Conservation (phyloP, 2,329 filamentous ascomycete species). For the Fusarium sp. region DNA sequence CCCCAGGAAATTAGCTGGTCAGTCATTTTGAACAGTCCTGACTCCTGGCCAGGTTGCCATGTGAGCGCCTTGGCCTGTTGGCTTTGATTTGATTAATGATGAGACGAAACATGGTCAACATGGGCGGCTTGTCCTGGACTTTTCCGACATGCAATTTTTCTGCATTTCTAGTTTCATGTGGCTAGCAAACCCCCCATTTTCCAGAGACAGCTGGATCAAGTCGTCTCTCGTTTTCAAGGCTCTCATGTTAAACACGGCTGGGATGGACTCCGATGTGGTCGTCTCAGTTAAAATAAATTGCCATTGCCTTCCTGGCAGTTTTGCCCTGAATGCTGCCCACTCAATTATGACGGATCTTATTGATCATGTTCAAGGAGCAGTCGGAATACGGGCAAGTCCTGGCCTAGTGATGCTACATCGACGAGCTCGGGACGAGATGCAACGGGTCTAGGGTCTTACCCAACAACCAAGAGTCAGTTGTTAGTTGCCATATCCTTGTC, state of each 20-base stretch:
- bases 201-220: not conserved
- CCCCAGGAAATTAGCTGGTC: conserved; percentile 45
- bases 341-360: not conserved
- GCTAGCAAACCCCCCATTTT: not conserved
- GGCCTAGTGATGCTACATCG: conserved; percentile 10
- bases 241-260: not conserved
- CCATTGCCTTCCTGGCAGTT: not conserved
- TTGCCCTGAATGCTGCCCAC: not conserved
- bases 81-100: conserved; percentile 7
- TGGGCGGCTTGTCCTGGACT: not conserved
- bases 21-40: conserved; percentile 30
- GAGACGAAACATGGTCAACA: conserved; percentile 35
- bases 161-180: conserved; percentile 15
- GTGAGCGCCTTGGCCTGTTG: conserved; percentile 25
- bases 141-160: conserved; percentile 10
- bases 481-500: conserved; percentile 28
- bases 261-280: not conserved
- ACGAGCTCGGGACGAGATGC: conserved; percentile 22
- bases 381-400: not conserved
- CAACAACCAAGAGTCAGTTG: conserved; percentile 21
- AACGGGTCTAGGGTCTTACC: conserved; percentile 24
- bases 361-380: not conserved
- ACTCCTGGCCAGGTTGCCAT: conserved; percentile 39
- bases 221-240: not conserved
- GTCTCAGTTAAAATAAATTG: not conserved